Conservation (phyloP, 257 asterid genomes). For the Solanum bulbocastanum region DNA sequence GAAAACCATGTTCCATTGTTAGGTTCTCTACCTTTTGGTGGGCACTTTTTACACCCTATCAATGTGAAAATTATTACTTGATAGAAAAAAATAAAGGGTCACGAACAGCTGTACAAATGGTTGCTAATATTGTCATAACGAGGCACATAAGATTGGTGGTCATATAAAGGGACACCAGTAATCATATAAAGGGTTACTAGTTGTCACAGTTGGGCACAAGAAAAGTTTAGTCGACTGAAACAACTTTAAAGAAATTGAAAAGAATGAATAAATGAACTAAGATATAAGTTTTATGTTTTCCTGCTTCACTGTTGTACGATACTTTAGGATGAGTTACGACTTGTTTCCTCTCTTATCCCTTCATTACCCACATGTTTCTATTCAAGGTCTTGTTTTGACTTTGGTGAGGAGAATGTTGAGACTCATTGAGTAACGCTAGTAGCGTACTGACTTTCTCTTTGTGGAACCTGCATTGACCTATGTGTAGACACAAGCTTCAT, state of each 20-base stretch:
- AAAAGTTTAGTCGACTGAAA: background rate
- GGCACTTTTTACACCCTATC: background rate
- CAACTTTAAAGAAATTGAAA: background rate
- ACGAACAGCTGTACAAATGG: background rate
- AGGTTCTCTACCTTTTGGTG: background rate
- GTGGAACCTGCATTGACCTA: background rate
- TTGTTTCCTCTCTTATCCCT: background rate
- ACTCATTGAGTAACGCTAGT: background rate
- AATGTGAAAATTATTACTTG: background rate
- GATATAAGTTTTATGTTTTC: background rate
- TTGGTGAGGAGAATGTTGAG: background rate
- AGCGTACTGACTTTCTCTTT: background rate
- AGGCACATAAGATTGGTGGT: background rate
- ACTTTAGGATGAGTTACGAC: background rate
- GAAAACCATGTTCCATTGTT: background rate
- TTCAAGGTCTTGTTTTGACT: background rate
- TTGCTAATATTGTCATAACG: background rate
- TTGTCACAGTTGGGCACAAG: background rate
- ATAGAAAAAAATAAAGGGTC: background rate
- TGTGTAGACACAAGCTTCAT: background rate
- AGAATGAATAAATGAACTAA: background rate
- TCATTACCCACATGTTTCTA: background rate
- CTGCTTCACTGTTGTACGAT: background rate
- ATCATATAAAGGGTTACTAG: background rate
- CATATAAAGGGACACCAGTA: background rate